These are phyloP conservation scores for Phytopythium chamaehyphon DNA, from an alignment of 352 stramenopile species.

Conservation along the genomic window DNA sequence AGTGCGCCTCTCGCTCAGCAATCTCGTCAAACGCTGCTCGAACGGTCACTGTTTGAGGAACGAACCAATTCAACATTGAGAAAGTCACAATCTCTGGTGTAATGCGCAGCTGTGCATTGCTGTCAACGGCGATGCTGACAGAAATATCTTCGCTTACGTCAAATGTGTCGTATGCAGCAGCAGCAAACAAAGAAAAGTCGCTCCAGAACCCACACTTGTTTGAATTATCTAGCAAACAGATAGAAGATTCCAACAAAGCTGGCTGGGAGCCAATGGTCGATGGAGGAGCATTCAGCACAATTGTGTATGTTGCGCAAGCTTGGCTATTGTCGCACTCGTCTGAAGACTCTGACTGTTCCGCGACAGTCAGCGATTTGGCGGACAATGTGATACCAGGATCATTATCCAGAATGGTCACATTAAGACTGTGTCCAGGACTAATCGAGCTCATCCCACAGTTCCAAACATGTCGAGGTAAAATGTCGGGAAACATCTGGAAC, in stretches of 20 bases:
- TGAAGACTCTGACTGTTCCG: conserved; percentile 13
- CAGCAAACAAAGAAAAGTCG: conserved; percentile 26
- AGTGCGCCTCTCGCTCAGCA: conserved; percentile 27
- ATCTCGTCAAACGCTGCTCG: conserved; percentile 41
- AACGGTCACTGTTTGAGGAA: conserved; percentile 49
- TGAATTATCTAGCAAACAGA: conserved; percentile 24
- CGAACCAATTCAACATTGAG: conserved; percentile 52
- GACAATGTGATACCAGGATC: conserved; percentile 69
- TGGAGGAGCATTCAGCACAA: conserved; percentile 67
- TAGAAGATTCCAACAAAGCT: conserved; percentile 9
- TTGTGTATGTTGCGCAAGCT: conserved; percentile 28
- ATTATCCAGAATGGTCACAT: conserved; percentile 78
- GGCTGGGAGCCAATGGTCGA: conserved; percentile 8
- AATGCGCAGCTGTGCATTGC: conserved; percentile 42
- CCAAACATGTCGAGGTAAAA: conserved; percentile 50
- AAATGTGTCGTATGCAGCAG: conserved; percentile 29
- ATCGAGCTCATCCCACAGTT: conserved; percentile 60
- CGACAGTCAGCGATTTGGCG: conserved; percentile 23
- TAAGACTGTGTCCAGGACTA: conserved; percentile 28
- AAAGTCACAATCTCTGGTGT: conserved; percentile 62
- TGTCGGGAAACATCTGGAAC: conserved; percentile 49
- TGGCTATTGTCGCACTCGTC: not conserved
- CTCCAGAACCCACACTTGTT: conserved; percentile 49
- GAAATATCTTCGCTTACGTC: conserved; percentile 13
- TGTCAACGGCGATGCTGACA: conserved; percentile 55